Base-by-base conservation (phyloP, 495 filamentous ascomycete species). In the Neurospora discreta region DNA sequence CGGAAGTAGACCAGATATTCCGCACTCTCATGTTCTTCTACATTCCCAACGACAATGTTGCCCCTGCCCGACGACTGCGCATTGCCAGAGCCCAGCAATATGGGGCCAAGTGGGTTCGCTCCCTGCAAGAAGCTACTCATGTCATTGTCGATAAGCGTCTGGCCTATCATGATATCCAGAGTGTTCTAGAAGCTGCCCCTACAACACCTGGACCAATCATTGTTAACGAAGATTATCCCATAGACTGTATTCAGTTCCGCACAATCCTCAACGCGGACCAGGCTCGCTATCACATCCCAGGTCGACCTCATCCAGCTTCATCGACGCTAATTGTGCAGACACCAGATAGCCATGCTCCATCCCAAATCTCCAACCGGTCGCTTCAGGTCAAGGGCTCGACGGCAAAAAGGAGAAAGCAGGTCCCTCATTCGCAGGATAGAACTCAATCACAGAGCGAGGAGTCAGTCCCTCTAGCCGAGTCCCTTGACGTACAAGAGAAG, bases 221-320 rank as follows among this genome's bases (percentile, higher is more conserved):
- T 23, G 93, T 97, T 18, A 91, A 93, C 72, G 92, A 95, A 69
- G 80, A 83, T 3, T 99, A 93, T 76, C 88, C 92, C 5, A 80
- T 92, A 0, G 93, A 98, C 16, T 98, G 94, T 70, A 88, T 95
- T 41, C 81, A 83, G 39, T 90, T 86, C 71, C 80, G 82, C 3
- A 77, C 82, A 0, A 72, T 95, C 0, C 76, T 94, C 4, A 87
- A 89, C 72, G 81, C 88, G 5, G 77, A 80, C 2, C 89, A 93
- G 68, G 68, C 71, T 3, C 84, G 85, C 10, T 97, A 95, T 76
- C 81, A 80, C 58, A 82, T 94, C 16, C 73, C 80, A 15, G 90
- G 81, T 8, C 73, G 38, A 36, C 78, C 77, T 44, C 10, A 20
- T 15, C 33, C 23, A 13, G 16, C 30, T 30, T 18, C 44, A 52